These are phyloP conservation scores for Cutaneotrichosporon dermatis DNA, from an alignment of 1,284 basidiomycete genomes.

Conservation along the genomic window DNA sequence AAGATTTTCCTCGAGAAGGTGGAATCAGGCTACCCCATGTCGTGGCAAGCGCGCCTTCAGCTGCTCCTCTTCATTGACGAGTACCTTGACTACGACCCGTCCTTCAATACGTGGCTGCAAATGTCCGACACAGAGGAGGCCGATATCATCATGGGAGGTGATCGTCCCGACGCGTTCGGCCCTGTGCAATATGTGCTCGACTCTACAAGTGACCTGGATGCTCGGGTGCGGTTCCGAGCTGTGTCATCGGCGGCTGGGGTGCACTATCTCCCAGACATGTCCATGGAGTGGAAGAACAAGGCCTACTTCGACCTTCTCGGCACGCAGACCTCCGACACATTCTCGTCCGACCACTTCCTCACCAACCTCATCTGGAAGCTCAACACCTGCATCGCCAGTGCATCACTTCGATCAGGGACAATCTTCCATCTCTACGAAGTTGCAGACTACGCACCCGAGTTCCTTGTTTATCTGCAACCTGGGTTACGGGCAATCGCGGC, in stretches of 20 bases:
- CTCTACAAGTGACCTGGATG: conserved; percentile 65
- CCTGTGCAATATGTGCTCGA: conserved; percentile 54
- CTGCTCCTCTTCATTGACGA: conserved; percentile 63
- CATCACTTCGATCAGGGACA: conserved; percentile 72
- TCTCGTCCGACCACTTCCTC: conserved; percentile 61
- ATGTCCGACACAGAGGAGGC: conserved; percentile 24
- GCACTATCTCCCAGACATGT: conserved; percentile 29
- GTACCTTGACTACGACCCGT: conserved; percentile 62
- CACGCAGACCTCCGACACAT: conserved; percentile 17
- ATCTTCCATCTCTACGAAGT: conserved; percentile 84
- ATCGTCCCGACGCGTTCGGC: conserved; percentile 6
- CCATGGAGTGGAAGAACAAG: conserved; percentile 12
- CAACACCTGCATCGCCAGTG: conserved; percentile 78
- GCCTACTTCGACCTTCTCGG: conserved; percentile 28
- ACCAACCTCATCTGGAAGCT: conserved; percentile 72
- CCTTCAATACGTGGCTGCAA: conserved; percentile 28
- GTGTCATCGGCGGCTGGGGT: conserved; percentile 58
- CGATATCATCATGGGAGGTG: conserved; percentile 24
- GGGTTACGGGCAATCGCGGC: conserved; percentile 62
- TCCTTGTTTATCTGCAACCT: conserved; percentile 61
- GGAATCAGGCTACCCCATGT: conserved; percentile 52
- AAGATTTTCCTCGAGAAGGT: conserved; percentile 56
- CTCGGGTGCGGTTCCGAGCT: conserved; percentile 77
- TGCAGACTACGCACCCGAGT: conserved; percentile 52
- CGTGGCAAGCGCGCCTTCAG: conserved; percentile 66